Evolutionary conservation across 2,329 filamentous ascomycete species (phyloP), one percentile per base, ranked within the genome.

Genomic region (Fusarium verticillioides): DNA sequence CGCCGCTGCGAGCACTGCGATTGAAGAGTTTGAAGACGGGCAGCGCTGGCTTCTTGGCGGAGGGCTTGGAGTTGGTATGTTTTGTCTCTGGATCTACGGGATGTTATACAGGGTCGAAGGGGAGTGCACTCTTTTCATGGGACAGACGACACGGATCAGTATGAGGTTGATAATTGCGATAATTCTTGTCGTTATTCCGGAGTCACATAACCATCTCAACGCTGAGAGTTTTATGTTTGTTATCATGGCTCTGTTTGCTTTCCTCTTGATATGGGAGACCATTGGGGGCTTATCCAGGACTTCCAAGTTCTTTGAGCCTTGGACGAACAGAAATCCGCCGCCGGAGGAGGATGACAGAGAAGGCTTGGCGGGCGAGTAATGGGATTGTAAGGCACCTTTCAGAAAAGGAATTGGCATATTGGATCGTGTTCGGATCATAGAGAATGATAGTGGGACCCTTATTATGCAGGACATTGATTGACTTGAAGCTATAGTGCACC

Each of bases 41-140:
- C 82, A 86, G 70, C 80, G 83, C n/a, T 86, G 85, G 85, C 78
- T 87, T 8, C 80, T 86, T 2, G 84, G 85, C 23, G 85, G 83
- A 36, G 85, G 85, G 5, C 79, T 87, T 0, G 84, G 84, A 4
- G 78, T 84, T 4, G 85, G 85, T 21, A 78, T 86, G 78, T 78
- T 85, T 50, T 86, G 84, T 63, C 78, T 87, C 10, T 84, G 83
- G 80, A 59, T 81, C 1, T 83, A 84, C 60, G 83, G 82, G 12
- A 78, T 85, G 74, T 73, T 86, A 34, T 84, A 84, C 75, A 76
- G 79, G 7, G 81, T 81, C 6, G 79, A 82, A 9, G 83, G 84
- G 62, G 79, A 82, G 26, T 76, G 79, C 9, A 69, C 63, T 11
- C 70, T 83, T 23, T 67, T 84, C 9, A 53, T 84, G 64, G 69